Percentiles rank a stretch among this genome's conserved stretches.
Conservation (phyloP, 768 basidiomycete species). For the Suillus brevipes region DNA sequence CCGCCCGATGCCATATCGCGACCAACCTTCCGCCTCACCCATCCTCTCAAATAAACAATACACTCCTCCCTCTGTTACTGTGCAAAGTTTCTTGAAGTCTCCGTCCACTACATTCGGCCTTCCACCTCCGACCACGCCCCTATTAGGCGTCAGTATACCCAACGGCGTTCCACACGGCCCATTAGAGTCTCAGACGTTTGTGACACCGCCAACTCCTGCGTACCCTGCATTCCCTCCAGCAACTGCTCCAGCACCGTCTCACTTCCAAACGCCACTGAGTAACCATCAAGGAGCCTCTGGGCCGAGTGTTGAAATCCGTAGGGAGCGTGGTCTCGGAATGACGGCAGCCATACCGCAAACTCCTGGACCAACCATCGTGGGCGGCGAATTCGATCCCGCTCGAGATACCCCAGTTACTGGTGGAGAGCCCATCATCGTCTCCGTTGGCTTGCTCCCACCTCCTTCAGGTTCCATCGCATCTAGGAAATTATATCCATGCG, state of each 20-base stretch:
- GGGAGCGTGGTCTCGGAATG: constrained; percentile 50
- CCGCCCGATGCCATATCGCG: constrained; percentile 29
- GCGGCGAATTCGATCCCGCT: constrained; percentile 38
- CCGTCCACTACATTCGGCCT: constrained; percentile 35
- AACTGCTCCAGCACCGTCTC: constrained; percentile 50
- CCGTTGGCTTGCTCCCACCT: constrained; percentile 52
- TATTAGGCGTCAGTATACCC: constrained; percentile 14
- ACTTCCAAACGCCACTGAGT: constrained; percentile 55
- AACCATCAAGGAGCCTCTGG: constrained; percentile 51
- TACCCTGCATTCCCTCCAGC: constrained; percentile 67
- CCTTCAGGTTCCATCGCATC: constrained; percentile 16
- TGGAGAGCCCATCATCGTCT: constrained; percentile 68
- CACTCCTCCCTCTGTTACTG: constrained; percentile 36
- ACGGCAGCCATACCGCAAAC: constrained; percentile 44
- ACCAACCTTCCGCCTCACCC: constrained; percentile 21
- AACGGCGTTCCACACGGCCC: constrained; percentile 12
- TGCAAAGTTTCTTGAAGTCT: constrained; percentile 32
- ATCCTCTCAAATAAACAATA: constrained; percentile 18
- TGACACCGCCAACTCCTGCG: constrained; percentile 61
- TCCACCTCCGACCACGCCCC: constrained; percentile 31
- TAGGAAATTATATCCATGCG: constrained; percentile 66
- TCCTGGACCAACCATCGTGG: constrained; percentile 53
- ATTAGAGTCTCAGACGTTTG: constrained; percentile 24
- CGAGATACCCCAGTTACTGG: constrained; percentile 16
- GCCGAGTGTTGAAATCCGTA: constrained; percentile 63